Percentiles rank a stretch among this genome's conserved stretches.
Evolutionary conservation across 257 asterid genomes (phyloP).

Genomic region (Solanum lycopersicoides): DNA sequence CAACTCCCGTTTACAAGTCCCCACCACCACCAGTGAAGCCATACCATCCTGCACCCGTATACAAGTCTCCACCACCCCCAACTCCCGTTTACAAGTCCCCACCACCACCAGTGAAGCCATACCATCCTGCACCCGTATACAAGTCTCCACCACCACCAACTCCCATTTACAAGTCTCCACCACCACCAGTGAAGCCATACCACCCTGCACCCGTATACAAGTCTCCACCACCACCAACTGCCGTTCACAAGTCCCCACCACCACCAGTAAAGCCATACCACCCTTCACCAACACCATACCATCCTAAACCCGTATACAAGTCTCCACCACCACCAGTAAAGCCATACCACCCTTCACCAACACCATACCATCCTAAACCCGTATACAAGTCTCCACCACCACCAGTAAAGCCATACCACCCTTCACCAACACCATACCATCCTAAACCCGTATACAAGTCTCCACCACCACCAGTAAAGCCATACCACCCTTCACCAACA

Average conservation of each 20-base stretch:
- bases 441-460: neutral
- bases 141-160: too few relatives aligned
- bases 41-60: neutral
- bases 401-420: neutral
- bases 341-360: neutral
- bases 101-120: neutral
- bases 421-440: neutral
- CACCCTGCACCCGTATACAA: neutral
- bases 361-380: too few relatives aligned
- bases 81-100: neutral
- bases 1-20: neutral
- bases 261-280: neutral
- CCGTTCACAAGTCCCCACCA: neutral
- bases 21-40: neutral
- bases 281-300: neutral
- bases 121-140: neutral
- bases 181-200: neutral
- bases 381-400: neutral
- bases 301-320: neutral
- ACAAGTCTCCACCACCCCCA: neutral
- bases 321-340: neutral
- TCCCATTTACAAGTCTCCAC: neutral
- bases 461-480: neutral
- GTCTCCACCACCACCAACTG: neutral
- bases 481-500: neutral